phyloP scores from a whole-genome alignment of 495 filamentous ascomycete species.

The Penicillium chermesinum region DNA sequence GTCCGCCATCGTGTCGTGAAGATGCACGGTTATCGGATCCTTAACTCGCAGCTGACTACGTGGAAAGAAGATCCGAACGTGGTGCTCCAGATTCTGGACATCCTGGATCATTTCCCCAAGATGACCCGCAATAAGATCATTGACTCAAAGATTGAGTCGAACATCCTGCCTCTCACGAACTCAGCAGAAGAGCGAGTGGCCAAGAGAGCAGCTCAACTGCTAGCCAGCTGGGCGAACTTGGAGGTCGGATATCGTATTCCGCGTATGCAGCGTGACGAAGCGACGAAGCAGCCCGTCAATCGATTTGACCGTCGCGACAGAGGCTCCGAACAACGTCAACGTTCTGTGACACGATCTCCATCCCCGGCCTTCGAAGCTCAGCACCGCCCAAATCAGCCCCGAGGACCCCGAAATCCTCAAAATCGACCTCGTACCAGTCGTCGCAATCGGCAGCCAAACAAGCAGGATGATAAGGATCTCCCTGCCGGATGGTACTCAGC shows the following conservation, averaged over 20 bases:
- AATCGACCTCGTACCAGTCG: slow-evolving; percentile 53
- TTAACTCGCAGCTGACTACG: slow-evolving; percentile 75
- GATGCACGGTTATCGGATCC: slow-evolving; percentile 95
- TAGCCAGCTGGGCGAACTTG: slow-evolving; percentile 83
- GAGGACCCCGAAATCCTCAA: slow-evolving; percentile 55
- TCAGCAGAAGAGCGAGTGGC: slow-evolving; percentile 72
- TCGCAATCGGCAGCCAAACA: slow-evolving; percentile 21
- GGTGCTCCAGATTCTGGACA: slow-evolving; percentile 81
- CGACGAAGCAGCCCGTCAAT: slow-evolving; percentile 42
- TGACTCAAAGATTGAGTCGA: slow-evolving; percentile 90
- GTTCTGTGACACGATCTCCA: slow-evolving; percentile 48
- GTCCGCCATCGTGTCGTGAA: slow-evolving; percentile 85
- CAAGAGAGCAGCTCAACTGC: slow-evolving; percentile 60
- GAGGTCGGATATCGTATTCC: slow-evolving; percentile 95
- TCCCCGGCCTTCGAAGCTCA: slow-evolving; percentile 46
- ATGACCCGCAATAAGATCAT: slow-evolving; percentile 96
- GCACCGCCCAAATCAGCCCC: slow-evolving; percentile 47
- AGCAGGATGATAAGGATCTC: slow-evolving; percentile 23
- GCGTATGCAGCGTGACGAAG: slow-evolving; percentile 64
- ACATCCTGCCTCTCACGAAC: slow-evolving; percentile 62
- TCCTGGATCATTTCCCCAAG: slow-evolving; percentile 82
- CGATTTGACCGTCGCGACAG: slow-evolving; percentile 65
- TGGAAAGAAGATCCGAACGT: slow-evolving; percentile 89
- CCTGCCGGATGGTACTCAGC: slow-evolving; percentile 73
- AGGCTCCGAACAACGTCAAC: slow-evolving; percentile 51